Conservation (phyloP, 2,329 filamentous ascomycete species). For the Sphaceloma murrayae region DNA sequence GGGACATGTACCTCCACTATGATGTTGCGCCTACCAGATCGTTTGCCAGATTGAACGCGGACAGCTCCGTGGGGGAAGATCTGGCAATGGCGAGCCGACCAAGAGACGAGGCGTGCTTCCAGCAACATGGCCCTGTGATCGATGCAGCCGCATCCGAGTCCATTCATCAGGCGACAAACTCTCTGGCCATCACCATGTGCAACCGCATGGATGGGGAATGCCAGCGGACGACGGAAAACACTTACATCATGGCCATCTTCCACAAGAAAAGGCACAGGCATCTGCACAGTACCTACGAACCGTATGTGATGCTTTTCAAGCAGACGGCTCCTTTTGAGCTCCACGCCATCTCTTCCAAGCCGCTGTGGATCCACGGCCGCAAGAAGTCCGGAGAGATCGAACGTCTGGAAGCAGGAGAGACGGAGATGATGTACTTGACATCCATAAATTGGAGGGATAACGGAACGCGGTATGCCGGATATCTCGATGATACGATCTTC, state of each 20-base stretch:
- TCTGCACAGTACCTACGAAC: slow-evolving; percentile 47
- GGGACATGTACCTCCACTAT: slow-evolving; percentile 44
- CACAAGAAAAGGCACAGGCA: slow-evolving; percentile 45
- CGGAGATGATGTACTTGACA: slow-evolving; percentile 51
- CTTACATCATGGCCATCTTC: slow-evolving; percentile 46
- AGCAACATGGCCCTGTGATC: slow-evolving; percentile 37
- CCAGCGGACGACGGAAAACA: slow-evolving; percentile 37
- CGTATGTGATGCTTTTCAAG: slow-evolving; percentile 45
- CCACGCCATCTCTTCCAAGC: slow-evolving; percentile 41
- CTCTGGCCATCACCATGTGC: slow-evolving; percentile 48
- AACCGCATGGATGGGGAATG: slow-evolving; percentile 39
- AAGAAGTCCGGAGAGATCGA: slow-evolving; percentile 24
- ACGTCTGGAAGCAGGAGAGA: slow-evolving; percentile 26
- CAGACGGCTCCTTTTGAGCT: slow-evolving; percentile 42
- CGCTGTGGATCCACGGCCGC: slow-evolving; percentile 49
- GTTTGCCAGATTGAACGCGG: slow-evolving; percentile 39
- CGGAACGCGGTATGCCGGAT: slow-evolving; percentile 45
- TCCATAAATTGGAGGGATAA: slow-evolving; percentile 46
- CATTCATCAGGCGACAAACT: slow-evolving; percentile 53
- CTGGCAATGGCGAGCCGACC: slow-evolving; percentile 32
- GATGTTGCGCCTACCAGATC: slow-evolving; percentile 42
- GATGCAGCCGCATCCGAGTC: slow-evolving; percentile 33
- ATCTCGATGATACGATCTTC: slow-evolving; percentile 47
- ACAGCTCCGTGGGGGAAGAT: slow-evolving; percentile 42
- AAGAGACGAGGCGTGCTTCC: slow-evolving; percentile 40